Evolutionary conservation across 345 rosid genomes (phyloP), one percentile per base, ranked within the genome.

Genomic region (Pistacia vera): DNA sequence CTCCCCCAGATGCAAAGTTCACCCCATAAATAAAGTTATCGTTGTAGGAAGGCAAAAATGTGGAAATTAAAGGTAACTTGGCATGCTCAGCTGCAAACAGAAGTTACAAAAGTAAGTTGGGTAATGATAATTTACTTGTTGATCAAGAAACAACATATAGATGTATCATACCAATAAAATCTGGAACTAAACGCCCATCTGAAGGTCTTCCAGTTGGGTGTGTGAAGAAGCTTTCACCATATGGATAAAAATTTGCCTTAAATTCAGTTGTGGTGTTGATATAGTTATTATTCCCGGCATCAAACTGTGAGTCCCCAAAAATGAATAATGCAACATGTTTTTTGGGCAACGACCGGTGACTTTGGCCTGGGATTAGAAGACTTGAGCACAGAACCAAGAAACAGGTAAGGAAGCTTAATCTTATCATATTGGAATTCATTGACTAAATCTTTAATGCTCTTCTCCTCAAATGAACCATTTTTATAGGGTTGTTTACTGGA

Each of bases 1-100:
- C 95, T 28, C 86, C 89, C 0, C 60, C 88, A 0, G 95, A 85
- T 35, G 87, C 90, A 35, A 88, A 88, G 71, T 80, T 89, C 3
- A 79, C 81, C 35, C 90, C 93, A 28, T 68, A 72, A 75, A 71
- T 75, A 36, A 65, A 76, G 10, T 77, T 66, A 60, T 79, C 71
- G 2, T 63, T 64, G 8, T 80, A 62, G 41, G 83, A 88, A 55
- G 83, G 83, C 54, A 87, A 79, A 79, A 85, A 86, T 33, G 90
- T 82, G 36, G 81, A 87, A 54, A 80, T 77, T n/a, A 88, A 68
- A 11, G 90, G 90, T 68, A 85, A 75, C 80, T 85, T 74, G n/a
- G 80, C 25, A 25, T 25, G 0, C 25, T 25, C 25, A 25, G 25
- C 25, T 25, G 25, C 25, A 25, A 25, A 25, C 25, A 0, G 25